Evolutionary conservation across 352 stramenopile species (phyloP), one percentile per base, ranked within the genome.

Genomic region (Phytophthora constricta): DNA sequence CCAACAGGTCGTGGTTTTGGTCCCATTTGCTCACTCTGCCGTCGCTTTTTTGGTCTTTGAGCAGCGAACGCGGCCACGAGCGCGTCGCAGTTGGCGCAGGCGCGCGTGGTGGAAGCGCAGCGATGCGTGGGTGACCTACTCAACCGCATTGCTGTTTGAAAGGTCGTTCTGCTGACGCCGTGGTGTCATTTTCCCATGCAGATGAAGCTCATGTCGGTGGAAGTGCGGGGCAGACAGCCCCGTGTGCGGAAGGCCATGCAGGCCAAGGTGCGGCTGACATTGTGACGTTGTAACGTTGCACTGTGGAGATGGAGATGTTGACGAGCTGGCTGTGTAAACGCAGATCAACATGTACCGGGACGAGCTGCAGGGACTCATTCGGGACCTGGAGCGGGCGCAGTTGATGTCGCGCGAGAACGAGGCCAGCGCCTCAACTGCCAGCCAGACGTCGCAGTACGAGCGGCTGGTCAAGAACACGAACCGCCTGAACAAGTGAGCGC

Each of bases 121-220:
- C 80, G 86, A 53, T 92, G 79, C 47, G 84, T 92, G 57, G 22
- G 77, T 79, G 25, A 14, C 31, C n/a, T n/a, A n/a, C n/a, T n/a
- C n/a, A n/a, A n/a, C n/a, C n/a, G n/a, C n/a, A n/a, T n/a, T n/a
- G n/a, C n/a, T n/a, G n/a, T n/a, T n/a, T 46, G 7, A 5, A 13
- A 5, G 34, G n/a, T 42, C n/a, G n/a, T n/a, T n/a, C n/a, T n/a
- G n/a, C n/a, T n/a, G n/a, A n/a, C n/a, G n/a, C n/a, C n/a, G n/a
- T n/a, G n/a, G n/a, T n/a, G n/a, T 25, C 31, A 4, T 37, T n/a
- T 28, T 52, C 42, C 42, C 31, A 23, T 47, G 28, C 56, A 92
- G 84, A 86, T 94, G 56, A 92, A 92, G 42, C 75, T 92, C 31
- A 92, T 94, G 86, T 88, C 80, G 39, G 74, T 92, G 54, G 83